A percentile compares a stretch with the other conserved stretches of the same genome.
These are phyloP conservation scores for Cymodocea nodosa DNA, from an alignment of 116 monocot genomes.

Conservation along the genomic window DNA sequence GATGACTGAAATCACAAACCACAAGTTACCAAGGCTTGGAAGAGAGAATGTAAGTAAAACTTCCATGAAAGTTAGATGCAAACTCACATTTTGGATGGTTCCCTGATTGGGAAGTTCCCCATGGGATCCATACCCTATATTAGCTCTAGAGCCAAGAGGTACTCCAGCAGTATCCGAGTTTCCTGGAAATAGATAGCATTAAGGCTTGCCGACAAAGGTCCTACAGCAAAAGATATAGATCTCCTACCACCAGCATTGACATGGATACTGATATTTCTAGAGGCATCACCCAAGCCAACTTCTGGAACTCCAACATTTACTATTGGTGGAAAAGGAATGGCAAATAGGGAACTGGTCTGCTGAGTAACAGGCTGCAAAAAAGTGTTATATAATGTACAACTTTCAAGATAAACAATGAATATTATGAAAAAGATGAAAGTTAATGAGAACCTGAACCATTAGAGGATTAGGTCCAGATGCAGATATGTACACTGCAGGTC, in stretches of 20 bases:
- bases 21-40: background rate
- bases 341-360: conserved; percentile 46
- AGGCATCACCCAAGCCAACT: conserved; percentile 30
- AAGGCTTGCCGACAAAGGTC: background rate
- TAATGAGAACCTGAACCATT: conserved; percentile 79
- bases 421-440: background rate
- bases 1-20: background rate
- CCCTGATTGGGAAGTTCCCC: conserved; percentile 14
- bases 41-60: no score
- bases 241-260: conserved; percentile 11
- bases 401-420: background rate
- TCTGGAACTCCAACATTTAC: conserved; percentile 30
- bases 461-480: conserved; percentile 82
- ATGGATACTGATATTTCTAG: conserved; percentile 48
- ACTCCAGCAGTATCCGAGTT: conserved; percentile 23
- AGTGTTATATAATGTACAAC: background rate
- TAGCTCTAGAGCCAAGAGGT: conserved; percentile 18
- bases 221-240: background rate
- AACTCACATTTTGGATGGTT: background rate
- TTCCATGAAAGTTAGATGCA: background rate
- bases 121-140: conserved; percentile 13
- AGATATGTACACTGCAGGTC: conserved; percentile 84
- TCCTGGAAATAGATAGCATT: conserved; percentile 17
- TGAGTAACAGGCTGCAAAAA: conserved; percentile 38
- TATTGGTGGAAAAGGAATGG: conserved; percentile 14